Evolutionary conservation across 176 grass and related monocot species (phyloP), one percentile per base, ranked within the genome.

Genomic region (Chloris gayana): DNA sequence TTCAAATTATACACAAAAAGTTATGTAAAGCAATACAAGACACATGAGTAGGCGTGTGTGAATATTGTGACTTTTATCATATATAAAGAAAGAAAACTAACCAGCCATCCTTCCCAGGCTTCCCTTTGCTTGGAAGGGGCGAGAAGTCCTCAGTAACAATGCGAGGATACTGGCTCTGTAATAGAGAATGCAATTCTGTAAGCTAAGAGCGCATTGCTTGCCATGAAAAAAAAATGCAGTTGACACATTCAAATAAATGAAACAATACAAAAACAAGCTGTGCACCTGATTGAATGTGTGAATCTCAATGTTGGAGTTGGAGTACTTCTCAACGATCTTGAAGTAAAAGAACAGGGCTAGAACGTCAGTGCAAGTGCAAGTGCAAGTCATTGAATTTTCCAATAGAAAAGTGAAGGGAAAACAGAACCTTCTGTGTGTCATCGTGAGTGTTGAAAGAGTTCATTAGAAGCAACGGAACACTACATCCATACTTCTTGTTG

Each of bases 371-470:
- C 29, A 70, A 64, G 1, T 77, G 15, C 29, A 70, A 64, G 1
- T 62, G 65, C n/a, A 71, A 54, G 9, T 42, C 27, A 12, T 60
- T 22, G 15, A 64, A 76, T 25, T 14, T 57, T 29, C 51, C 1
- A 60, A 85, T 54, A 80, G 51, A 74, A 5, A 45, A 18, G 21
- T 9, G 32, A 49, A 82, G 10, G 49, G 6, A 37, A 21, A 27
- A 53, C 12, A 1, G 21, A 66, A 99, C 96, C 93, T 93, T 99
- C 45, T 86, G 84, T 62, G 96, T 99, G 83, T 99, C 96, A 2
- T 99, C 93, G 77, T 95, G 96, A 69, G 96, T 99, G 81, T 99
- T 99, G 79, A 99, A 99, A 75, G 96, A 99, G 80, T 99, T 99
- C 93, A 99, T 99, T 53, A 99, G 84, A 74, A 99, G 84, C 63